Percentiles rank a stretch among this genome's conserved stretches.
Evolutionary conservation across 306 rosid genomes (phyloP).

Genomic region (Calophaca sinica): DNA sequence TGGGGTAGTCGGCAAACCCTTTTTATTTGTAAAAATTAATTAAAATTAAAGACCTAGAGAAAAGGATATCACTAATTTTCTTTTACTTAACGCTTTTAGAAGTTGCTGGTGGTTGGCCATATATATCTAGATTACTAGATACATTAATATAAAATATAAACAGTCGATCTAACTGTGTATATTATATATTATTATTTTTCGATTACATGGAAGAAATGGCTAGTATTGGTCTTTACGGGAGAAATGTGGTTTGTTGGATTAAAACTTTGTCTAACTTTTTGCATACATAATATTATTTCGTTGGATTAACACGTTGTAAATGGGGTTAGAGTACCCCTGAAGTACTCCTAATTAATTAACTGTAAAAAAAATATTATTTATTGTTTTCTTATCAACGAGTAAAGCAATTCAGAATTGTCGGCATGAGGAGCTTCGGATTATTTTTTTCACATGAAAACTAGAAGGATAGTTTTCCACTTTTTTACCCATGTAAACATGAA

Average conservation of each 20-base stretch:
- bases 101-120: slow-evolving; percentile 13
- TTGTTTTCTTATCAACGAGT: neutral
- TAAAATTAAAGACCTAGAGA: neutral
- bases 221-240: neutral
- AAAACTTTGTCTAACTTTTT: neutral
- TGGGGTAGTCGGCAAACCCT: slow-evolving; percentile 55
- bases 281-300: neutral
- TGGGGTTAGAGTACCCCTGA: no score
- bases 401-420: no score
- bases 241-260: neutral
- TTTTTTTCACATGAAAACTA: slow-evolving; percentile 15
- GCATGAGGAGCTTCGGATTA: neutral
- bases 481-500: neutral
- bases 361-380: neutral
- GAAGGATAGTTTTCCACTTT: neutral
- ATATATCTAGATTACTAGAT: neutral
- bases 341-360: no score
- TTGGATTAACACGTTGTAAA: no score
- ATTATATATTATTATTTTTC: no score
- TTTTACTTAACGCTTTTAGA: slow-evolving; percentile 36
- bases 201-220: no score
- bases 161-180: no score
- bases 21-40: neutral
- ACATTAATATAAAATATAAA: neutral
- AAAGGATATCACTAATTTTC: slow-evolving; percentile 30